These are phyloP conservation scores for Entamoeba moshkovskii DNA, from an alignment of 208 protist genomes.

Conservation along the genomic window DNA sequence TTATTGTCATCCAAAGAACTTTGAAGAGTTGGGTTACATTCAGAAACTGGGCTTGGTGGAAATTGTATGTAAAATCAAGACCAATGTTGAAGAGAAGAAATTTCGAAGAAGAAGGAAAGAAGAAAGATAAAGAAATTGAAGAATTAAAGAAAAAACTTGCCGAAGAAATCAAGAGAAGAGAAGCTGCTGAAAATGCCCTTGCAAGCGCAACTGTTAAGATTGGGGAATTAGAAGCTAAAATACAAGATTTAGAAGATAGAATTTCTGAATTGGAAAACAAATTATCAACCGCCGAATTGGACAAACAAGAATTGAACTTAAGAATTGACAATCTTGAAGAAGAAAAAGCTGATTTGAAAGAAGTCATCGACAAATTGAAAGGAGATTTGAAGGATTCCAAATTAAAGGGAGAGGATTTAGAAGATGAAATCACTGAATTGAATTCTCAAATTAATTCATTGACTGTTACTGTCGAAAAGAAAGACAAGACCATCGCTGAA, in stretches of 20 bases:
- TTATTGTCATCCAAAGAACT: slow-evolving; percentile 50
- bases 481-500: slow-evolving; percentile 11
- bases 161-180: slow-evolving; percentile 26
- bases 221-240: slow-evolving; percentile 30
- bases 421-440: background rate
- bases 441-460: background rate
- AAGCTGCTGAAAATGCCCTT: background rate
- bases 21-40: slow-evolving; percentile 27
- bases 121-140: slow-evolving; percentile 35
- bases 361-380: background rate
- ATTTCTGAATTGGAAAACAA: slow-evolving; percentile 25
- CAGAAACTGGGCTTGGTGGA: slow-evolving; percentile 35
- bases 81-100: slow-evolving; percentile 41
- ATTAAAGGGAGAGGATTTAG: background rate
- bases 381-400: background rate
- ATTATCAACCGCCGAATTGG: slow-evolving; percentile 21
- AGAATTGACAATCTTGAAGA: slow-evolving; percentile 19
- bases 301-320: slow-evolving; percentile 42
- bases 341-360: slow-evolving; percentile 21
- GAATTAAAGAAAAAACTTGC: slow-evolving; percentile 35
- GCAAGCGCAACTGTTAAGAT: background rate
- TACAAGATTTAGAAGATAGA: slow-evolving; percentile 36
- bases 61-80: slow-evolving; percentile 47
- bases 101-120: slow-evolving; percentile 35
- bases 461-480: background rate